Percentiles rank a stretch among this genome's conserved stretches.
Evolutionary conservation across 2,329 filamentous ascomycete species (phyloP).

Genomic region (Stemphylium vesicarium): DNA sequence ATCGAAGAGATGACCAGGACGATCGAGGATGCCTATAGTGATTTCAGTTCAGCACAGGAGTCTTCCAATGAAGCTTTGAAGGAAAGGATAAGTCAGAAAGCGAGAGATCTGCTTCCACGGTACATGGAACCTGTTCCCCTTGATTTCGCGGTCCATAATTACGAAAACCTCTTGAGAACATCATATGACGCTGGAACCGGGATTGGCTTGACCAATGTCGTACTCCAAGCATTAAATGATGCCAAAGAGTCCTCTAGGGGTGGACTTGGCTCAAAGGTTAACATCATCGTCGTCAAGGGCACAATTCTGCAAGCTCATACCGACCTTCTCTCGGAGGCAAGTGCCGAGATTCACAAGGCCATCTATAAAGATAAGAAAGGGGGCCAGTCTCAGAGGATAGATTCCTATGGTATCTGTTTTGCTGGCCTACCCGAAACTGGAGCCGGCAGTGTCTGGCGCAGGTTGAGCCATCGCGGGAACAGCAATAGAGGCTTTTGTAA

Average conservation of each 20-base stretch:
- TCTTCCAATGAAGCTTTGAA: constrained; percentile 8
- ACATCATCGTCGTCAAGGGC: constrained; percentile 4
- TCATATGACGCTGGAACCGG: constrained; percentile 8
- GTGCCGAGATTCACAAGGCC: background rate
- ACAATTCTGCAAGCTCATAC: background rate
- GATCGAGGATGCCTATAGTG: constrained; percentile 7
- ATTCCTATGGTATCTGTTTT: constrained; percentile 5
- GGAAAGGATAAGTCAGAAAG: constrained; percentile 15
- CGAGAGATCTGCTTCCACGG: constrained; percentile 9
- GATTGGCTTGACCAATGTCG: constrained; percentile 4
- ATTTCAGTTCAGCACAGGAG: background rate
- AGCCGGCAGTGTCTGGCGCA: background rate
- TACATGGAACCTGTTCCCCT: constrained; percentile 16
- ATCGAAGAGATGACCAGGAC: constrained; percentile 8
- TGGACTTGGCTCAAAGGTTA: constrained; percentile 4
- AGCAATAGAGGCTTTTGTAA: constrained; percentile 4
- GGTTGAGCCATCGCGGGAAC: background rate
- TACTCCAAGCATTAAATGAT: constrained; percentile 6
- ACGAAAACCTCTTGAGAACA: constrained; percentile 12
- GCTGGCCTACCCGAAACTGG: background rate
- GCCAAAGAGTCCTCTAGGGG: constrained; percentile 3
- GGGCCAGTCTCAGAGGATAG: background rate
- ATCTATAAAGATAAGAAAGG: constrained; percentile 1
- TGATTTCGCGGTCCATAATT: constrained; percentile 12
- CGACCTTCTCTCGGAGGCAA: constrained; percentile 1